These are phyloP conservation scores for Allomyces macrogynus DNA, from an alignment of 192 early-diverging fungal genomes.

Conservation along the genomic window DNA sequence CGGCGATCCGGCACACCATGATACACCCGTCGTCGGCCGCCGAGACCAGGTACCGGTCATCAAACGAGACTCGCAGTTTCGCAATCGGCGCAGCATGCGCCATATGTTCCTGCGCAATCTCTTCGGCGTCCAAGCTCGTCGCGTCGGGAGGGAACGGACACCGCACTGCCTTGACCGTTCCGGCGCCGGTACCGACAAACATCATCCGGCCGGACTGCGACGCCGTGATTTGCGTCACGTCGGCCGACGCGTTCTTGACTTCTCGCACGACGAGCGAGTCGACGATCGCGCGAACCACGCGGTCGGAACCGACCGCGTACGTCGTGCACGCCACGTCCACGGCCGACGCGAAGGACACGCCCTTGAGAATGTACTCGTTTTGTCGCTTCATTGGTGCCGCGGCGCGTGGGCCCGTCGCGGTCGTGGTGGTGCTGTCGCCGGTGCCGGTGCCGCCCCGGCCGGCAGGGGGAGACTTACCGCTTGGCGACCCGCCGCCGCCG, in stretches of 20 bases:
- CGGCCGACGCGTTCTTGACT: constrained; percentile 13
- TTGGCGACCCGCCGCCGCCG: too few species aligned
- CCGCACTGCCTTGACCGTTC: constrained; percentile 20
- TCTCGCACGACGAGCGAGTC: constrained; percentile 27
- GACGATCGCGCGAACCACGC: constrained; percentile 21
- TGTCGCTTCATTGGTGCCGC: constrained; percentile 16
- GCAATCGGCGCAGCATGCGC: constrained; percentile 24
- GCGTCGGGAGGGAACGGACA: constrained; percentile 24
- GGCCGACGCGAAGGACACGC: constrained; percentile 21
- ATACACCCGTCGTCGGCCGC: constrained; percentile 25
- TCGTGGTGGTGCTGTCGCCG: background rate
- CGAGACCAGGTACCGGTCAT: constrained; percentile 28
- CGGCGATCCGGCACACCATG: constrained; percentile 21
- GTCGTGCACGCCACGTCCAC: constrained; percentile 11
- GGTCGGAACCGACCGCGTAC: constrained; percentile 31
- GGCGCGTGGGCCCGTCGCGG: background rate
- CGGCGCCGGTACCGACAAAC: constrained; percentile 30
- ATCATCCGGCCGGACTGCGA: constrained; percentile 31
- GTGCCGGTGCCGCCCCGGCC: background rate
- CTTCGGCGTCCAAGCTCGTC: constrained; percentile 6
- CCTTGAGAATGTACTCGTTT: constrained; percentile 32
- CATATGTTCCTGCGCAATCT: constrained; percentile 19
- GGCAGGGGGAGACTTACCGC: too few species aligned
- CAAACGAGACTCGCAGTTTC: constrained; percentile 18
- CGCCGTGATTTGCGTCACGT: constrained; percentile 26